Evolutionary conservation across 2,329 filamentous ascomycete species (phyloP).

Genomic region (Amauroascus verrucosus): DNA sequence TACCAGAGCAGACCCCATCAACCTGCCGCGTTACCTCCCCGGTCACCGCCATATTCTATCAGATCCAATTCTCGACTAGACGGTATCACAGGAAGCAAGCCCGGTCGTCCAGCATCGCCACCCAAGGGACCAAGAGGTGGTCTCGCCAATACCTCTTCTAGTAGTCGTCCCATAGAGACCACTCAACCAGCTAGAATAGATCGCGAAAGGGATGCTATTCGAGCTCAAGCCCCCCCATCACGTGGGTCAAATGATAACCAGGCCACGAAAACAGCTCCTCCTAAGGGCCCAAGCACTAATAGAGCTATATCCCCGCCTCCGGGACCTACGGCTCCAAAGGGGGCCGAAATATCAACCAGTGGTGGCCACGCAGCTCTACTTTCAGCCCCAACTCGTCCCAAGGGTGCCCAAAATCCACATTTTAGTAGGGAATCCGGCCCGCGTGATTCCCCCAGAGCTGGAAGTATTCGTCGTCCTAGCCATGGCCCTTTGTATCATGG

Average conservation of each 20-base stretch:
- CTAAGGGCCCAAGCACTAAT: slow-evolving; percentile 25
- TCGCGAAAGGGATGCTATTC: slow-evolving; percentile 11
- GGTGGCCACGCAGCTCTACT: slow-evolving; percentile 33
- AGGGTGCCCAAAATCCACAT: slow-evolving; percentile 29
- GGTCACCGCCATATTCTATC: slow-evolving; percentile 13
- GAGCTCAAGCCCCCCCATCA: background rate
- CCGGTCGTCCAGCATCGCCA: slow-evolving; percentile 8
- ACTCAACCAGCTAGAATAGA: slow-evolving; percentile 12
- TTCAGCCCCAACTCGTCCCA: slow-evolving; percentile 40
- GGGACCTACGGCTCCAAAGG: slow-evolving; percentile 31
- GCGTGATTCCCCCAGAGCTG: slow-evolving; percentile 23
- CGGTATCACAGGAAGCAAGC: background rate
- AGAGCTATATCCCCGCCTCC: slow-evolving; percentile 26
- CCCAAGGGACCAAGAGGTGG: slow-evolving; percentile 14
- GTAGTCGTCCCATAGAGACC: slow-evolving; percentile 15
- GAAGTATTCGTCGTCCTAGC: slow-evolving; percentile 28
- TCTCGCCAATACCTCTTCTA: slow-evolving; percentile 10
- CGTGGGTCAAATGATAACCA: slow-evolving; percentile 7
- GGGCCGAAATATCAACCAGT: slow-evolving; percentile 30
- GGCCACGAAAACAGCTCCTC: background rate
- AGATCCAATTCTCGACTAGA: slow-evolving; percentile 13
- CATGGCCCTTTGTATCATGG: slow-evolving; percentile 22
- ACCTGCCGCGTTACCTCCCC: slow-evolving; percentile 9
- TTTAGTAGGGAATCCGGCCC: slow-evolving; percentile 12
- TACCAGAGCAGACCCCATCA: slow-evolving; percentile 13